Evolutionary conservation across 441 rosid genomes (phyloP).

Genomic region (Gossypium gossypioides): DNA sequence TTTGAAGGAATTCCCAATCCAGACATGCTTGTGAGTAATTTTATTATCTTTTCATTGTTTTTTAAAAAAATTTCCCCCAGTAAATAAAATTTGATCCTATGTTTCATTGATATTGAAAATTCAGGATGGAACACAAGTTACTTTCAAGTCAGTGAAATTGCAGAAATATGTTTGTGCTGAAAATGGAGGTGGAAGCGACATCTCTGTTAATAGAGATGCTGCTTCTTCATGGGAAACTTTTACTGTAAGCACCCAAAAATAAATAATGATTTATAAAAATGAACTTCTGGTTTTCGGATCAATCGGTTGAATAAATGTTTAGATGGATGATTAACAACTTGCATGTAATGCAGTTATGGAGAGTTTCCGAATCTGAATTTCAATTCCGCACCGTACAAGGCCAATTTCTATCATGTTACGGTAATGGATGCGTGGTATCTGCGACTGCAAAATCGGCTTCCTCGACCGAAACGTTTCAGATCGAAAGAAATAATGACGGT

Average conservation of each 20-base stretch:
- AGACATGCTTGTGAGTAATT: conserved; percentile 60
- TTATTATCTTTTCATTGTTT: conserved; percentile 4
- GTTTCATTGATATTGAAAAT: conserved; percentile 10
- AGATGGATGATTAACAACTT: conserved; percentile 8
- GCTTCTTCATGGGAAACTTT: conserved; percentile 71
- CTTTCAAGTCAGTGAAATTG: conserved; percentile 44
- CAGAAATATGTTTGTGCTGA: conserved; percentile 56
- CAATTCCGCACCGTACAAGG: conserved; percentile 45
- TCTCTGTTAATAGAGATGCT: conserved; percentile 43
- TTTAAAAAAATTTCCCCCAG: neutral
- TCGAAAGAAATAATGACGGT: conserved; percentile 39
- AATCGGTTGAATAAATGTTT: no score
- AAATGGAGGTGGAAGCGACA: conserved; percentile 53
- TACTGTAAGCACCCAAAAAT: conserved; percentile 32
- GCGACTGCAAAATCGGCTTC: conserved; percentile 47
- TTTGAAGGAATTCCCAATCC: conserved; percentile 61
- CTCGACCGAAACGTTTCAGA: conserved; percentile 32
- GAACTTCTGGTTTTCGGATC: no score
- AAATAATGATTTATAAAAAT: no score
- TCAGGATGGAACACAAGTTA: conserved; percentile 69
- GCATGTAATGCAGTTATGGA: conserved; percentile 47
- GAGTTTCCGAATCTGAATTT: conserved; percentile 48
- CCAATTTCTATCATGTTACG: conserved; percentile 56
- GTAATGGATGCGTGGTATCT: conserved; percentile 38
- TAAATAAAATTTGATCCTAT: neutral